Base-by-base conservation (phyloP, 2,329 filamentous ascomycete species). In the Scedosporium minutisporum region DNA sequence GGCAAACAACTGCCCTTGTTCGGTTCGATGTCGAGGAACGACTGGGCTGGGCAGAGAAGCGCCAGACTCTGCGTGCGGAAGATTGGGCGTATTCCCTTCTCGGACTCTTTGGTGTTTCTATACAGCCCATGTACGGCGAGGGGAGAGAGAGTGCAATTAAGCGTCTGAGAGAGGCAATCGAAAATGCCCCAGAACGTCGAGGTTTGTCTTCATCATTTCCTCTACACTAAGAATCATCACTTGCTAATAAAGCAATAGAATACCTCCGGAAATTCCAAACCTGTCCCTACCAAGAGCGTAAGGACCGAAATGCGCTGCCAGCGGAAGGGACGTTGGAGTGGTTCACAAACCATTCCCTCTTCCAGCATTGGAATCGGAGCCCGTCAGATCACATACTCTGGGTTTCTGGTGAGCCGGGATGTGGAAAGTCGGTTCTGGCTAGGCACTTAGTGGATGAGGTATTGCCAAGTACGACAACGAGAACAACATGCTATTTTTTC, bases 321-420 rank as follows among this genome's bases (percentile, higher is more conserved):
- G 63, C 63, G 18, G 27, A 58, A 2, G 65, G 65, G 6, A 69
- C 67, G 6, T 69, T 65, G 42, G 61, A 65, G 53, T 69, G 67
- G 67, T 67, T 69, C 63, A 60, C 57, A 7, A 53, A 21, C 12
- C 65, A 69, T 51, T 18, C 53, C 1, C 46, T 58, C 14, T 69
- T 67, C 53, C 58, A 60, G 23, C 38, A 63, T 2, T 71, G 69
- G 69, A 59, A 58, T 41, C 58, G 65, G 5, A 66, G 63, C 21
- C 16, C 10, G 18, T 14, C 65, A 21, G 21, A 44, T 10, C 68
- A 69, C 3, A 63, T 64, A 27, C 60, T 73, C 12, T 74, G 70
- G 70, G 71, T 77, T 1, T 77, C 76, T 29, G 77, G 76, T 5
- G 72, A 78, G 60, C 77, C 77, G 2, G 77, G 76, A 0, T 77